Base-by-base conservation (phyloP, 768 basidiomycete genomes). In the Punctularia strigosozonata region DNA sequence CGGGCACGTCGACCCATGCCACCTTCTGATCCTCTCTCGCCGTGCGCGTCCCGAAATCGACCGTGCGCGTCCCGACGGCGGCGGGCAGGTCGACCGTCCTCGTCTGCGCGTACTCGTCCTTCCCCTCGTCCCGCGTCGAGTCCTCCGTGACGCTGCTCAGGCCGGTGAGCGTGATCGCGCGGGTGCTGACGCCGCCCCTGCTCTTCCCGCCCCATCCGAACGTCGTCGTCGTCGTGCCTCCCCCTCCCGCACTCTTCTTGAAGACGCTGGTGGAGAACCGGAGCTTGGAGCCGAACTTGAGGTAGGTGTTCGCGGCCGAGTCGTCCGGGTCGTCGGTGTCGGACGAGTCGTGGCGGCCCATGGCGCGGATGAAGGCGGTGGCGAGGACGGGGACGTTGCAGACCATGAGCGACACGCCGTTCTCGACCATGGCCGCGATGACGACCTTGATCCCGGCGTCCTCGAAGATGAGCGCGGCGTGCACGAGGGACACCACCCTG, bases 401-500 rank as follows among this genome's bases (percentile, higher is more conserved):
- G 33, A 34, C 33, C 10, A 19, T 34, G 33, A 34, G 33, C 13
- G 33, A 34, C 33, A 34, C 20, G 33, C 33, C 10, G 33, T 34
- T 19, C 19, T 28, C 56, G 12, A 56, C 54, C 33, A 55, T 41
- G 6, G 53, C 56, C 12, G 54, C 46, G 25, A 60, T 49, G 43
- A 59, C 33, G 14, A 59, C 53, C 17, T 53, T 51, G 31, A 44
- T 48, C 34, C 56, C 56, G 5, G 49, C 56, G 31, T 31, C 38
- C 18, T 37, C 43, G 40, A 58, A 41, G 31, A 58, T 57, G 36
- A 49, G 44, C 12, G 47, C 46, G 1, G 50, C 52, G 36, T 55
- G 56, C 6, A 55, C 55, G 24, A 58, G 47, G 37, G 56, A 58
- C n/a, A 54, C 52, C 19, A 53, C 43, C 32, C 50, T 51, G 1